These are phyloP conservation scores for Phyllosticta capitalensis DNA, from an alignment of 2,329 filamentous ascomycete species.

Conservation along the genomic window DNA sequence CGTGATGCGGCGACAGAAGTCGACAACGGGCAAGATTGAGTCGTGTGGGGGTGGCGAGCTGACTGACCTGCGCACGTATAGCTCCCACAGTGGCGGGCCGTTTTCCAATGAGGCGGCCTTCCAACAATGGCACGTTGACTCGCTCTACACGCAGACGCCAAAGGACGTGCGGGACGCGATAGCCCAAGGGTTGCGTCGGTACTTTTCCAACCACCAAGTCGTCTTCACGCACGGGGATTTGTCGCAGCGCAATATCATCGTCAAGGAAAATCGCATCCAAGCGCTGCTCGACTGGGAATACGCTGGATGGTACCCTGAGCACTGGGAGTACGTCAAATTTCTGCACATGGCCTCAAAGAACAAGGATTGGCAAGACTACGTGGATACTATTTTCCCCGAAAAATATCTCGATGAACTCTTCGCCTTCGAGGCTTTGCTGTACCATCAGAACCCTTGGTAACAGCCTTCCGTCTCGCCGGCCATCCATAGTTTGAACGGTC, in stretches of 20 bases:
- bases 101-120: slow-evolving; percentile 10
- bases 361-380: not conserved
- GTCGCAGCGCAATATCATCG: slow-evolving; percentile 14
- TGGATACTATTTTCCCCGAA: not conserved
- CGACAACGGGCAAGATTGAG: slow-evolving; percentile 6
- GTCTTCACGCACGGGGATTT: slow-evolving; percentile 15
- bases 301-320: slow-evolving; percentile 14
- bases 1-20: slow-evolving; percentile 7
- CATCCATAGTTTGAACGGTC: no score
- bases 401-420: not conserved
- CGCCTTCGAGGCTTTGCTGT: not conserved
- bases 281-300: slow-evolving; percentile 14
- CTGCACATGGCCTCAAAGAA: slow-evolving; percentile 1
- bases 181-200: not conserved
- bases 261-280: slow-evolving; percentile 11
- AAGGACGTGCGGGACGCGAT: slow-evolving; percentile 5
- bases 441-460: no score
- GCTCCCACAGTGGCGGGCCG: slow-evolving; percentile 7
- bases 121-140: slow-evolving; percentile 9
- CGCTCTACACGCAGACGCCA: slow-evolving; percentile 6
- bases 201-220: slow-evolving; percentile 5
- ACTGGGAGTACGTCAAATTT: slow-evolving; percentile 15
- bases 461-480: no score
- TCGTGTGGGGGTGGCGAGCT: slow-evolving; percentile 10
- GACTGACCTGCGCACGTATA: slow-evolving; percentile 7